These are phyloP conservation scores for Myriosclerotinia duriaeana DNA, from an alignment of 2,329 filamentous ascomycete genomes.

Conservation along the genomic window DNA sequence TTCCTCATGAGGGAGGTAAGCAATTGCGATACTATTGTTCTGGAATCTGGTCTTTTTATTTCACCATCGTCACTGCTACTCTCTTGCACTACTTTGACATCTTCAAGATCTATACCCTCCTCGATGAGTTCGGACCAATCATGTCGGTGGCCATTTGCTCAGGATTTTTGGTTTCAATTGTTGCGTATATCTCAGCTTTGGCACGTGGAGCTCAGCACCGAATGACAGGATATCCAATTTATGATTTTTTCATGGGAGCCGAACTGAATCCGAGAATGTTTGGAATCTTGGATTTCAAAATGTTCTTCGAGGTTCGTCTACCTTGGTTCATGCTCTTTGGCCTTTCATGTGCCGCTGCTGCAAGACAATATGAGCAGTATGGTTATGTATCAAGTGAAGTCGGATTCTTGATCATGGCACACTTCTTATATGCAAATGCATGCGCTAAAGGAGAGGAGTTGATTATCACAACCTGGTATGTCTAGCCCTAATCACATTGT, in stretches of 20 bases:
- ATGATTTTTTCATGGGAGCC: conserved; percentile 90
- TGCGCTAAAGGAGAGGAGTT: conserved; percentile 90
- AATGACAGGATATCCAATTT: conserved; percentile 80
- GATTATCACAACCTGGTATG: conserved; percentile 78
- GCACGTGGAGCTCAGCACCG: conserved; percentile 80
- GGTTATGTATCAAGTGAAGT: conserved; percentile 87
- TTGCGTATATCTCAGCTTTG: conserved; percentile 84
- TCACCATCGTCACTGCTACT: conserved; percentile 71
- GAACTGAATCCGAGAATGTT: conserved; percentile 87
- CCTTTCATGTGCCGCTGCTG: conserved; percentile 71
- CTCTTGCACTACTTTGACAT: conserved; percentile 76
- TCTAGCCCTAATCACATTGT: neutral
- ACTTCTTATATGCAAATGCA: conserved; percentile 89
- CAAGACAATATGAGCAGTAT: conserved; percentile 79
- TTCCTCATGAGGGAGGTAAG: conserved; percentile 78
- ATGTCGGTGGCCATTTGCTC: conserved; percentile 92
- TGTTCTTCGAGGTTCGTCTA: conserved; percentile 92
- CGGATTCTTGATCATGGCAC: conserved; percentile 79
- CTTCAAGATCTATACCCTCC: conserved; percentile 86
- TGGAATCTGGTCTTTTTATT: conserved; percentile 81
- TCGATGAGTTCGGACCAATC: conserved; percentile 92
- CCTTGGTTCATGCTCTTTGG: conserved; percentile 91
- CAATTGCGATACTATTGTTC: conserved; percentile 95
- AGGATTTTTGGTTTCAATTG: conserved; percentile 77
- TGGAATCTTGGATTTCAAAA: conserved; percentile 83